phyloP scores from a whole-genome alignment of 2,329 filamentous ascomycete genomes.

The Ceratocystis ficicola region DNA sequence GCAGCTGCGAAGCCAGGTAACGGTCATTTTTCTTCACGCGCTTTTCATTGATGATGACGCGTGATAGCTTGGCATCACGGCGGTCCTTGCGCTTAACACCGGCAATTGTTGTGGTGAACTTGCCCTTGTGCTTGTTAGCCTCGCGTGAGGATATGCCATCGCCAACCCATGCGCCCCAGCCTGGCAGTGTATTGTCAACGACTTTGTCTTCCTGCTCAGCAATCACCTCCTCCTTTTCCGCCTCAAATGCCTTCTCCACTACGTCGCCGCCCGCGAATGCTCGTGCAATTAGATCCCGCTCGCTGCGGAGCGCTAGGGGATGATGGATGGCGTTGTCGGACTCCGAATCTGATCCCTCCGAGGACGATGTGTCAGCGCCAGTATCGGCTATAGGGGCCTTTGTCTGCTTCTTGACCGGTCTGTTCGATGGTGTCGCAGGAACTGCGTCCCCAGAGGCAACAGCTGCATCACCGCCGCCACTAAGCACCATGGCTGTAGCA shows the following conservation, averaged over 20 bases:
- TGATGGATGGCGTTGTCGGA: slow-evolving; percentile 29
- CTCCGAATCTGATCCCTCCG: slow-evolving; percentile 13
- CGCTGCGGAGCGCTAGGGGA: slow-evolving; percentile 43
- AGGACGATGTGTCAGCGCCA: slow-evolving; percentile 17
- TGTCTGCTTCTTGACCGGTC: not conserved
- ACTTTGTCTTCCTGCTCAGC: slow-evolving; percentile 73
- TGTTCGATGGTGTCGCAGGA: not conserved
- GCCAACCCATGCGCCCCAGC: slow-evolving; percentile 89
- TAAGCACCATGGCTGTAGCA: slow-evolving; percentile 19
- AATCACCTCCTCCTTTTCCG: slow-evolving; percentile 61
- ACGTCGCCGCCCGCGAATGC: slow-evolving; percentile 86
- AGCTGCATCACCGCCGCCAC: not conserved
- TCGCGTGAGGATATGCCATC: slow-evolving; percentile 64
- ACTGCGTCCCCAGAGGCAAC: not conserved
- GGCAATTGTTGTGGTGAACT: slow-evolving; percentile 53
- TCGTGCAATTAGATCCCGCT: slow-evolving; percentile 59
- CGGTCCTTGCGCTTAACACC: slow-evolving; percentile 66
- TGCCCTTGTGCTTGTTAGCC: slow-evolving; percentile 49
- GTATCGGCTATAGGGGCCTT: not conserved
- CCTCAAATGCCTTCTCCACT: slow-evolving; percentile 65
- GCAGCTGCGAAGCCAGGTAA: slow-evolving; percentile 72
- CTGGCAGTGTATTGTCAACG: slow-evolving; percentile 72
- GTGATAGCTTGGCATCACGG: slow-evolving; percentile 68
- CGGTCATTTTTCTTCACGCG: slow-evolving; percentile 79
- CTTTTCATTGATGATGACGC: slow-evolving; percentile 89